phyloP scores from a whole-genome alignment of 2,329 filamentous ascomycete genomes.

The Piedraia hortae region DNA sequence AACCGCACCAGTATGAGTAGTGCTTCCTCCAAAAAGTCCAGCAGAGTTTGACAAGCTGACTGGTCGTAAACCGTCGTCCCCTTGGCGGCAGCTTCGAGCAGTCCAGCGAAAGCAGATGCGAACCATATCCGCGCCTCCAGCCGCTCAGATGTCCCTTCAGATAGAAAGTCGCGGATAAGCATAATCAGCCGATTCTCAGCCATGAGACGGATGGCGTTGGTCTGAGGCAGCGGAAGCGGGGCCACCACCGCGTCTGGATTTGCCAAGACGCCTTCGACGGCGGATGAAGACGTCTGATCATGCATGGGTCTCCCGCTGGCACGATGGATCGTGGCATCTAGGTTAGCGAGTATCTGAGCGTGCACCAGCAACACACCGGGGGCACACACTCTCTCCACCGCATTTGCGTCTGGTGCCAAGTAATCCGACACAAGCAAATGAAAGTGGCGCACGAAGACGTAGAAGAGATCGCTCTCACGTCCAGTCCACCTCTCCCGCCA shows the following conservation, averaged over 20 bases:
- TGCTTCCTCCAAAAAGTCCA: conserved; percentile 68
- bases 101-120: conserved; percentile 42
- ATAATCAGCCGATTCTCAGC: conserved; percentile 69
- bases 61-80: conserved; percentile 59
- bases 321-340: conserved; percentile 65
- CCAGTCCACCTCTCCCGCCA: conserved; percentile 75
- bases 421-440: conserved; percentile 49
- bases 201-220: conserved; percentile 53
- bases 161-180: conserved; percentile 54
- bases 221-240: conserved; percentile 31
- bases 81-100: conserved; percentile 47
- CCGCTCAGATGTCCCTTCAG: conserved; percentile 27
- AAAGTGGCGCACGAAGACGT: conserved; percentile 74
- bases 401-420: conserved; percentile 19
- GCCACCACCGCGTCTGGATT: conserved; percentile 39
- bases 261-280: conserved; percentile 37
- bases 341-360: conserved; percentile 47
- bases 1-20: conserved; percentile 39
- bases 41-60: conserved; percentile 63
- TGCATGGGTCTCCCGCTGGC: conserved; percentile 25
- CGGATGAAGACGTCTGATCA: conserved; percentile 21
- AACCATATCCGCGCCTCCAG: conserved; percentile 37
- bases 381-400: conserved; percentile 31
- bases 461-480: conserved; percentile 67
- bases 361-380: conserved; percentile 61